Evolutionary conservation across 1,139 yeast species (phyloP).

Genomic region (Kodamaea sp.): DNA sequence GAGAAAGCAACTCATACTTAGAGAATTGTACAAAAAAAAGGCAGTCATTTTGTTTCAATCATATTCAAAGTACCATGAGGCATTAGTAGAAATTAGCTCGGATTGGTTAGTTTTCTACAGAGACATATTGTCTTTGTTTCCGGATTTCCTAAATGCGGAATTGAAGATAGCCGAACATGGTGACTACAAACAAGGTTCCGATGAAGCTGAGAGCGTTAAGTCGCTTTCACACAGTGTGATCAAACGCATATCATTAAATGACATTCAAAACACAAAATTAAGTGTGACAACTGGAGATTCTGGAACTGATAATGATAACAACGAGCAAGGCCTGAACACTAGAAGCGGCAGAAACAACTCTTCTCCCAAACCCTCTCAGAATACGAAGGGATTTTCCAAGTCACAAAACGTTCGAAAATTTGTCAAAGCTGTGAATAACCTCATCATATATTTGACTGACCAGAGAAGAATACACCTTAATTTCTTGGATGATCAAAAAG

Average conservation of each 20-base stretch:
- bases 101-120: slow-evolving; percentile 44
- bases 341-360: slow-evolving; percentile 1
- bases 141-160: slow-evolving; percentile 40
- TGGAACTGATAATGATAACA: slow-evolving; percentile 27
- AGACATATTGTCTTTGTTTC: slow-evolving; percentile 40
- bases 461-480: slow-evolving; percentile 50
- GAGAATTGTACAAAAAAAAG: slow-evolving; percentile 36
- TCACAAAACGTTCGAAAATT: slow-evolving; percentile 30
- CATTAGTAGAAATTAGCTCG: slow-evolving; percentile 43
- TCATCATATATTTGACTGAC: slow-evolving; percentile 58
- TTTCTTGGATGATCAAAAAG: slow-evolving; percentile 34
- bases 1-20: slow-evolving; percentile 30
- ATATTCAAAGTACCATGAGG: slow-evolving; percentile 40
- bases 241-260: slow-evolving; percentile 23
- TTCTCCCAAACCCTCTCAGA: slow-evolving; percentile 3
- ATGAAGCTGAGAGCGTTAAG: slow-evolving; percentile 16
- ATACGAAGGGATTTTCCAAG: slow-evolving; percentile 14
- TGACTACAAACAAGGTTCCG: slow-evolving; percentile 9
- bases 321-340: slow-evolving; percentile 8
- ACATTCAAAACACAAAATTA: slow-evolving; percentile 22
- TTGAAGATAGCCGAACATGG: slow-evolving; percentile 10
- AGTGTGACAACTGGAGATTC: slow-evolving; percentile 25
- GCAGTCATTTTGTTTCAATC: slow-evolving; percentile 36
- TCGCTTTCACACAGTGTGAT: slow-evolving; percentile 18
- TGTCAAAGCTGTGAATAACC: slow-evolving; percentile 48